A percentile compares a stretch with the other conserved stretches of the same genome.
These are phyloP conservation scores for Malassezia japonica DNA, from an alignment of 1,284 basidiomycete species.

Conservation along the genomic window DNA sequence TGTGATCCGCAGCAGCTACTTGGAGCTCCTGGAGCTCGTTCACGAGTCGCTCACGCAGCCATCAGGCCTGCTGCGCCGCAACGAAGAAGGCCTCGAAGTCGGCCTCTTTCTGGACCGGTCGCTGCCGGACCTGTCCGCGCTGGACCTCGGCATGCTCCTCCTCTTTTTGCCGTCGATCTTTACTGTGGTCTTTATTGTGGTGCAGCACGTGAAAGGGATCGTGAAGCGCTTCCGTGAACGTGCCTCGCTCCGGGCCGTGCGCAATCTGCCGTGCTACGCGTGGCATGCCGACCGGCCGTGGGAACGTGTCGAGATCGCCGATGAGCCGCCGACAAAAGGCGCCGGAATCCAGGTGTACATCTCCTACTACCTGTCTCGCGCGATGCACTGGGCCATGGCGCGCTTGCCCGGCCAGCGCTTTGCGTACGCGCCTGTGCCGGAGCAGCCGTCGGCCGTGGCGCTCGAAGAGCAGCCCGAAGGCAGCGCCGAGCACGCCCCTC, in stretches of 20 bases:
- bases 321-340: neutral
- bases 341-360: neutral
- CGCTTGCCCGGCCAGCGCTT: neutral
- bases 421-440: neutral
- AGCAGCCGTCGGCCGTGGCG: neutral
- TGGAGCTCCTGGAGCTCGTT: constrained; percentile 36
- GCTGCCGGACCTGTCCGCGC: constrained; percentile 32
- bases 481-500: neutral
- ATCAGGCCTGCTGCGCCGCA: neutral
- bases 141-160: constrained; percentile 40
- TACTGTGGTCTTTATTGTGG: constrained; percentile 36
- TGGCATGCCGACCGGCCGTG: constrained; percentile 18
- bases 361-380: neutral
- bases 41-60: constrained; percentile 19
- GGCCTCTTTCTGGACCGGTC: constrained; percentile 37
- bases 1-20: constrained; percentile 40
- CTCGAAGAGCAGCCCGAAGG: neutral
- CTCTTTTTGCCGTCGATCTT: constrained; percentile 43
- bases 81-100: constrained; percentile 27
- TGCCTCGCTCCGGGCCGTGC: constrained; percentile 38
- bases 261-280: constrained; percentile 37
- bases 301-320: neutral
- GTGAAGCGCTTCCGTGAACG: constrained; percentile 39
- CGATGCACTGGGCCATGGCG: neutral
- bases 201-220: constrained; percentile 32